phyloP scores from a whole-genome alignment of 2,329 filamentous ascomycete genomes.

The Penicillium sp. region DNA sequence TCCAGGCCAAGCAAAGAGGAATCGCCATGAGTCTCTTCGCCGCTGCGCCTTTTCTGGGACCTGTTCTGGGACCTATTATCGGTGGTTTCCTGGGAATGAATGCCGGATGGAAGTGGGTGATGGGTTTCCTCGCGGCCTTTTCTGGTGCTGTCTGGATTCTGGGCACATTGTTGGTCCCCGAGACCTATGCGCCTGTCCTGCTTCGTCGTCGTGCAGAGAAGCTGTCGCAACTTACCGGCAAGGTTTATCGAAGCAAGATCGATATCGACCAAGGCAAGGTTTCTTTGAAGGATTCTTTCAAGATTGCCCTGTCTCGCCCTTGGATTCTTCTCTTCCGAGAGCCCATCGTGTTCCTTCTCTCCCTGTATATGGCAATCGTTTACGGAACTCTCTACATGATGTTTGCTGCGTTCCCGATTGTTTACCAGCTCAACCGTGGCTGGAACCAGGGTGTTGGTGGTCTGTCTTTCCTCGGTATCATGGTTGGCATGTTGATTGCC shows the following conservation, averaged over 20 bases:
- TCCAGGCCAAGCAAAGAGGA: slow-evolving; percentile 56
- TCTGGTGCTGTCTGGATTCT: slow-evolving; percentile 35
- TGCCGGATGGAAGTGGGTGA: slow-evolving; percentile 36
- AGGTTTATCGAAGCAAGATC: slow-evolving; percentile 29
- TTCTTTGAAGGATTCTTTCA: slow-evolving; percentile 26
- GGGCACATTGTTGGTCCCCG: slow-evolving; percentile 27
- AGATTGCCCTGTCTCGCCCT: slow-evolving; percentile 31
- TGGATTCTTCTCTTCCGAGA: slow-evolving; percentile 37
- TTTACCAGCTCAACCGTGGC: slow-evolving; percentile 32
- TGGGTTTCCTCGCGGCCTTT: slow-evolving; percentile 35
- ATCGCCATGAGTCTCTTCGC: slow-evolving; percentile 67
- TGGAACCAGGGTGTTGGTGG: slow-evolving; percentile 35
- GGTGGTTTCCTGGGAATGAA: slow-evolving; percentile 36
- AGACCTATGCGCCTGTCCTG: slow-evolving; percentile 37
- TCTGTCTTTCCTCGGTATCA: slow-evolving; percentile 36
- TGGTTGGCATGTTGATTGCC: slow-evolving; percentile 35
- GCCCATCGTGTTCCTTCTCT: slow-evolving; percentile 36
- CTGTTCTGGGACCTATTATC: slow-evolving; percentile 32
- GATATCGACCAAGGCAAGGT: slow-evolving; percentile 31
- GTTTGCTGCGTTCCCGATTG: slow-evolving; percentile 36
- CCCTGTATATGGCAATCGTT: slow-evolving; percentile 35
- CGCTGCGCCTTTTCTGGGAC: slow-evolving; percentile 65
- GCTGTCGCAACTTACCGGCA: slow-evolving; percentile 29
- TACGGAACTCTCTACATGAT: slow-evolving; percentile 38
- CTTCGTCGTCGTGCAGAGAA: slow-evolving; percentile 32